Evolutionary conservation across 352 stramenopile species (phyloP), one percentile per base, ranked within the genome.

Genomic region (Phytophthora palmivora): DNA sequence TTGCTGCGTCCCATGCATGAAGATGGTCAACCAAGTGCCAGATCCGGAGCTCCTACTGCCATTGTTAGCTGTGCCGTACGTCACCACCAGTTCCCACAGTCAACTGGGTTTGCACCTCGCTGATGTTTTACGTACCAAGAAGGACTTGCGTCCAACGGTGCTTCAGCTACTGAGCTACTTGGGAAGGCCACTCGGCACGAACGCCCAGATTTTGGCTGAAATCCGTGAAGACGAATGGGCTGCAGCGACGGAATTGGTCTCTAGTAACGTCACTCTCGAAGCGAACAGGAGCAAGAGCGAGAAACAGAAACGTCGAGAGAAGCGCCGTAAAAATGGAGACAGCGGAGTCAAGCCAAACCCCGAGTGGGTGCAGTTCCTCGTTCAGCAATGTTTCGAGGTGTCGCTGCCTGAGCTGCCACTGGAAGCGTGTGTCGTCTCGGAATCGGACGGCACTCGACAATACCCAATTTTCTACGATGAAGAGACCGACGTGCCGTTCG

Each of bases 311-410:
- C 63, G 50, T 15, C 57, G 51, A 38, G 62, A 70, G 32, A 70
- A 65, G 8, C 63, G 53, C 21, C 52, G 54, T 12, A 67, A n/a
- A n/a, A n/a, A 44, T 21, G 53, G 66, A 2, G 58, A 62, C 16
- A 67, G 45, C 21, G 33, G 36, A 1, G 59, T 48, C 2, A 63
- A 64, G 21, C 42, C 43, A 28, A 72, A 61, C n/a, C 50, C 65
- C 11, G 67, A 77, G 24, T 59, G 63, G 30, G 70, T 70, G 18
- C 75, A 85, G 44, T 70, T 79, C 39, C 62, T 89, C 21, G 76
- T 86, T 18, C 79, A 89, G 51, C 76, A 85, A 45, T 89, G 79
- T 44, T 89, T 89, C 24, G 79, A 89, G 33, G 68, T 89, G 22
- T 58, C 60, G 0, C 50, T 89, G 4, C 22, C 56, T 0, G 75